Evolutionary conservation across 169 alveolate species (phyloP), one percentile per base, ranked within the genome.

Genomic region (Plasmodium chabaudi): DNA sequence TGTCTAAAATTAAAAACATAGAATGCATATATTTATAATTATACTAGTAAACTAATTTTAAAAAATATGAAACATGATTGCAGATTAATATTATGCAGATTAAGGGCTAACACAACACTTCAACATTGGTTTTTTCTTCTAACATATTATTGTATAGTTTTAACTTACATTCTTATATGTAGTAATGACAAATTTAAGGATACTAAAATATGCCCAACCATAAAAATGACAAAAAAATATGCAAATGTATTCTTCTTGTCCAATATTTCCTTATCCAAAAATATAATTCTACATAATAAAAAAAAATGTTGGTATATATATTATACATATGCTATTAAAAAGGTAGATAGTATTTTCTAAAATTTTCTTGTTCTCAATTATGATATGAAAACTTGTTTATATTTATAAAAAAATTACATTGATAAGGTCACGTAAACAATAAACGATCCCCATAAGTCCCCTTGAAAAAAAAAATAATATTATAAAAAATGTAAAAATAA

Each of bases 371-470:
- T 17, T 51, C n/a, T 9, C 64, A 51, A 70, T 9, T 49, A 70
- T 53, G 4, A 15, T 51, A 13, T 9, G 12, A 42, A 17, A 51
- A 6, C 5, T 21, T 15, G 6, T 5, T 10, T 70, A 56, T 59
- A 2, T 49, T 21, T 34, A 49, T 53, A 12, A 42, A 19, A 25
- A 71, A 53, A 61, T 75, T 75, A 75, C 88, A 75, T 47, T 53
- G 88, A 75, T 51, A 75, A 68, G 23, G 88, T 44, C 61, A 75
- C 49, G 67, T 75, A 75, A 55, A 75, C 88, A 47, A 75, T 75
- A 63, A 75, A 75, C 9, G 88, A 75, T 75, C 88, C 88, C 88
- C 88, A 75, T 63, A 75, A 75, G 49, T 75, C 88, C 88, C 88
- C 88, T 75, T 61, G 42, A 75, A 60, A 60, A 60, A 61, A 74